These are phyloP conservation scores for Naganishia vishniacii DNA, from an alignment of 768 basidiomycete genomes.

Conservation along the genomic window DNA sequence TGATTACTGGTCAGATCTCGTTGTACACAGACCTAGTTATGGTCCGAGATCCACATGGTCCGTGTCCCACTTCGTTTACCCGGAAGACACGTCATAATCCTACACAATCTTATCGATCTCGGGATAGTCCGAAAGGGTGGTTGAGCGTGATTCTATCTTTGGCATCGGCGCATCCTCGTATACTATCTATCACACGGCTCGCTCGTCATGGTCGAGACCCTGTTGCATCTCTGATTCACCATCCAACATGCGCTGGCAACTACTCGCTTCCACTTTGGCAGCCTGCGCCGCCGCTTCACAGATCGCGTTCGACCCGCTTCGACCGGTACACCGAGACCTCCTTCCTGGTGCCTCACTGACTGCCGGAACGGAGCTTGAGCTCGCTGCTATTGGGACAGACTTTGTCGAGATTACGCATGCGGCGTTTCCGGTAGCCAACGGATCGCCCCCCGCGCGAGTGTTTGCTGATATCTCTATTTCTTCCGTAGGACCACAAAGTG, in stretches of 20 bases:
- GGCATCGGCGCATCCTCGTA: too few species aligned
- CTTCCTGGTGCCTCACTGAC: conserved; percentile 15
- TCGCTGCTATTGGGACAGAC: conserved; percentile 13
- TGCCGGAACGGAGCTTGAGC: conserved; percentile 1
- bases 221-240: background rate
- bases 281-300: background rate
- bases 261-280: background rate
- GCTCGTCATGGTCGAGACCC: background rate
- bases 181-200: too few species aligned
- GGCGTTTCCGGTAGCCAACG: conserved; percentile 22
- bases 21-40: too few species aligned
- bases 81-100: too few species aligned
- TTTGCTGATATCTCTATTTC: conserved; percentile 3
- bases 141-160: background rate
- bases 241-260: conserved; percentile 3
- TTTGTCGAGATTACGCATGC: conserved; percentile 13
- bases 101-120: too few species aligned
- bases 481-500: conserved; percentile 38
- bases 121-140: too few species aligned
- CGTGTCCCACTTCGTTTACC: too few species aligned
- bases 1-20: too few species aligned
- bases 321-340: conserved; percentile 1
- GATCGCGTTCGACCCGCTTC: conserved; percentile 11
- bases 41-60: too few species aligned
- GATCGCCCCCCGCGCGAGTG: background rate